phyloP scores from a whole-genome alignment of 1,284 basidiomycete genomes.

The Cystobasidiaceae sp. region DNA sequence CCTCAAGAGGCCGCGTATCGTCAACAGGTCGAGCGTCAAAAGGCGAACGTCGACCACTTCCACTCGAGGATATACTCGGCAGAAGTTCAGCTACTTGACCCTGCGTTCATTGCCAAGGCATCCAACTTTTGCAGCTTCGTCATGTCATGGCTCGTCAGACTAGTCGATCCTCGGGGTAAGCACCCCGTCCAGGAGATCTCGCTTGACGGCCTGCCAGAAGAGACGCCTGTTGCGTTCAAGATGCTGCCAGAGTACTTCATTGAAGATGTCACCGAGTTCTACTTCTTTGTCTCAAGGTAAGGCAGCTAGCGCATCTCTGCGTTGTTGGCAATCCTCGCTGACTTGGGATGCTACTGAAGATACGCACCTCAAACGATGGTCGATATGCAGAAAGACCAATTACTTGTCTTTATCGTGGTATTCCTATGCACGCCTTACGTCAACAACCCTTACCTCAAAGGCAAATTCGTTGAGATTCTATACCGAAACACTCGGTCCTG shows the following conservation, averaged over 20 bases:
- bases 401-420: slow-evolving; percentile 83
- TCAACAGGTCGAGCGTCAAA: slow-evolving; percentile 45
- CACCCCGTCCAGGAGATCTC: slow-evolving; percentile 66
- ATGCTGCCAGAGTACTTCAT: slow-evolving; percentile 91
- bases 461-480: slow-evolving; percentile 86
- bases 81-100: slow-evolving; percentile 79
- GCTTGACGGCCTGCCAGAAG: slow-evolving; percentile 68
- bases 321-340: neutral
- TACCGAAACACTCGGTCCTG: slow-evolving; percentile 54
- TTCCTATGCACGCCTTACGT: slow-evolving; percentile 94
- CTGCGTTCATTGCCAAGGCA: slow-evolving; percentile 69
- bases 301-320: slow-evolving; percentile 41
- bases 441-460: slow-evolving; percentile 96
- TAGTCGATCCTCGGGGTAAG: slow-evolving; percentile 74
- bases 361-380: slow-evolving; percentile 73
- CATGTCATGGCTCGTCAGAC: slow-evolving; percentile 89
- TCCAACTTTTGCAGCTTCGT: slow-evolving; percentile 71
- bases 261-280: slow-evolving; percentile 89
- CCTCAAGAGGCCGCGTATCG: slow-evolving; percentile 47
- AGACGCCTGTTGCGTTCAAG: slow-evolving; percentile 77
- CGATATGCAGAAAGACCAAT: slow-evolving; percentile 65
- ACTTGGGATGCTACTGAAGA: slow-evolving; percentile 51
- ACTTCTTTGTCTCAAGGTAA: slow-evolving; percentile 74
- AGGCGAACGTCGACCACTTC: slow-evolving; percentile 41
- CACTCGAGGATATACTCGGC: slow-evolving; percentile 59